These are phyloP conservation scores for Pichia cactophila DNA, from an alignment of 1,139 yeast genomes.

Conservation along the genomic window DNA sequence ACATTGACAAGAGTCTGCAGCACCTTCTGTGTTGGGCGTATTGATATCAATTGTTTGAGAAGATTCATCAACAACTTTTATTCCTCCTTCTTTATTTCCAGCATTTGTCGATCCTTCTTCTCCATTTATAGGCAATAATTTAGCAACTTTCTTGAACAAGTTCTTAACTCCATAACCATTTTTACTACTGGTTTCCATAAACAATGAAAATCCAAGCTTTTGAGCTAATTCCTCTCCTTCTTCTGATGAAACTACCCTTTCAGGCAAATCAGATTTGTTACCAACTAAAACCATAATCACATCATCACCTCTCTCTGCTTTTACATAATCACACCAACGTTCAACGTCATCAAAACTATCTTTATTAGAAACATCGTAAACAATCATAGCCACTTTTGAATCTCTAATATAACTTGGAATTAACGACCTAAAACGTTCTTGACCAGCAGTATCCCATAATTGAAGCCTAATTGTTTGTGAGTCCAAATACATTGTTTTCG, in stretches of 20 bases:
- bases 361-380: constrained; percentile 84
- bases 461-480: constrained; percentile 58
- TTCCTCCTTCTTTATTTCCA: not conserved
- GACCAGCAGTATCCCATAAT: constrained; percentile 80
- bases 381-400: constrained; percentile 93
- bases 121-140: constrained; percentile 52
- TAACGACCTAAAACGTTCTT: constrained; percentile 74
- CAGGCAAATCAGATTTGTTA: constrained; percentile 68
- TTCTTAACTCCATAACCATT: constrained; percentile 90
- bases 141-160: constrained; percentile 84
- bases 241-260: constrained; percentile 68
- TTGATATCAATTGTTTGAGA: constrained; percentile 28
- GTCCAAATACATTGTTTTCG: constrained; percentile 75
- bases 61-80: constrained; percentile 1
- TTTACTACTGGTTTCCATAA: constrained; percentile 91
- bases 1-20: constrained; percentile 25
- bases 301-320: constrained; percentile 63
- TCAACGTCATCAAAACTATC: constrained; percentile 69
- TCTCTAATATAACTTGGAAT: constrained; percentile 94
- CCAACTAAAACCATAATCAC: constrained; percentile 73
- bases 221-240: constrained; percentile 77
- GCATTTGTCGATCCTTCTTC: constrained; percentile 8
- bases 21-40: constrained; percentile 19
- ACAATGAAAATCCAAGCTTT: constrained; percentile 66
- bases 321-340: constrained; percentile 83